These are phyloP conservation scores for Globisporangium ultimum DNA, from an alignment of 352 stramenopile species.

Conservation along the genomic window DNA sequence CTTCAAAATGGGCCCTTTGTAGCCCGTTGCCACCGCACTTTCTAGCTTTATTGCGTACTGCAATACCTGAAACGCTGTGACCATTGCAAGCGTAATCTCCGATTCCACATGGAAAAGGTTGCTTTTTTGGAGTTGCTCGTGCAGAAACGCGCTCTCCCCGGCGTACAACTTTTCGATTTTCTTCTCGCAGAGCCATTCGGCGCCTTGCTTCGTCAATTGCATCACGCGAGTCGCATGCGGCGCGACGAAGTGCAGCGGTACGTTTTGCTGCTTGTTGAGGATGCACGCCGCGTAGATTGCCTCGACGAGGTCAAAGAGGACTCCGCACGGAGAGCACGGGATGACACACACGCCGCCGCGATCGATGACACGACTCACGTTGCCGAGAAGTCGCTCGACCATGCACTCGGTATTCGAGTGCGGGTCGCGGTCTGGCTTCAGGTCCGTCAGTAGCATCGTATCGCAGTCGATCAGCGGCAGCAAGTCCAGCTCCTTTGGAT, in stretches of 20 bases:
- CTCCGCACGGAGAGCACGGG: conserved; percentile 47
- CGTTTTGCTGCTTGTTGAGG: conserved; percentile 34
- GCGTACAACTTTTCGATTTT: conserved; percentile 77
- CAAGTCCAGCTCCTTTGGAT: conserved; percentile 82
- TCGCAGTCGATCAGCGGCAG: conserved; percentile 73
- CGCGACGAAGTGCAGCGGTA: conserved; percentile 70
- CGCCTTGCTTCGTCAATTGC: conserved; percentile 46
- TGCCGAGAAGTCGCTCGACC: conserved; percentile 62
- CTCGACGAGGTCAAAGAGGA: conserved; percentile 80
- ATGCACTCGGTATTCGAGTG: conserved; percentile 67
- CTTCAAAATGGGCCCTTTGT: background rate
- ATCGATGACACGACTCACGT: conserved; percentile 55
- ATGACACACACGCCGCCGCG: conserved; percentile 71
- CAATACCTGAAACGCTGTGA: conserved; percentile 55
- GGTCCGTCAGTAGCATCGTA: conserved; percentile 69
- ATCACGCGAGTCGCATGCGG: conserved; percentile 44
- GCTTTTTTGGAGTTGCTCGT: conserved; percentile 47
- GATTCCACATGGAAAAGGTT: conserved; percentile 48
- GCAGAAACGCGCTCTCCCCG: conserved; percentile 66
- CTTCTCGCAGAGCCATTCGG: conserved; percentile 84
- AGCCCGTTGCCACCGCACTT: no score
- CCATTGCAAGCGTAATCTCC: conserved; percentile 35
- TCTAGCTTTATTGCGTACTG: no score
- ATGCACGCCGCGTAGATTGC: conserved; percentile 52
- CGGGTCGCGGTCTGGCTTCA: conserved; percentile 72